Evolutionary conservation across 208 protist species (phyloP), one percentile per base, ranked within the genome.

Genomic region (Wallacemonas sp.): DNA sequence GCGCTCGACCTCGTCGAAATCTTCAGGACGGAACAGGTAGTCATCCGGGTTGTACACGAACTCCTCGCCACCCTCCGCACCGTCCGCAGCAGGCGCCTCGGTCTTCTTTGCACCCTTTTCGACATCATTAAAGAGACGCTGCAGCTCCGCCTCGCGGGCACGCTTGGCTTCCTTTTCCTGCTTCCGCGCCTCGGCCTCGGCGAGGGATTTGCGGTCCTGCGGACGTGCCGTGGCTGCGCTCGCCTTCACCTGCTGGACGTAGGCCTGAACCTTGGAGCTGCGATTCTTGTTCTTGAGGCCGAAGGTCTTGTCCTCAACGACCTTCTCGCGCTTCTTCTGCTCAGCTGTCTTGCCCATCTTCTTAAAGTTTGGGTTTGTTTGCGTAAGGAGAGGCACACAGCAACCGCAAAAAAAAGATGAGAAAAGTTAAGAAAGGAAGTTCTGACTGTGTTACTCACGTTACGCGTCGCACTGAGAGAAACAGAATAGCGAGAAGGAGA

Each of bases 241-340:
- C 54, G 87, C 72, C 24, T 71, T 34, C 12, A 96, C 78, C 33
- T 82, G 82, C 63, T 90, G 74, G 9, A 96, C 84, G 47, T 93
- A 92, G 21, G 89, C 85, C 81, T 97, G 93, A n/a, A 97, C 93
- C 68, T 90, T 93, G 23, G 84, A 61, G 44, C 82, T 93, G 26
- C 90, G 84, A 68, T 97, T 97, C 57, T 97, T 97, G 73, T 97
- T 97, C 66, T 97, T 97, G 24, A 97, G 80, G 29, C 93, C 93
- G 65, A 97, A 97, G 26, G 90, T 97, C 76, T 94, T 95, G 70
- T 96, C 91, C 68, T 96, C 91, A 0, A 96, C 74, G 19, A 96
- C 83, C 69, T 96, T 96, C 30, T 93, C 91, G 73, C 93, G 89
- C 48, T 78, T 76, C 70, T 96, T 96, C 56, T 87, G 82, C 41